These are phyloP conservation scores for Diutina neorugosa DNA, from an alignment of 1,139 yeast genomes.

Conservation along the genomic window DNA sequence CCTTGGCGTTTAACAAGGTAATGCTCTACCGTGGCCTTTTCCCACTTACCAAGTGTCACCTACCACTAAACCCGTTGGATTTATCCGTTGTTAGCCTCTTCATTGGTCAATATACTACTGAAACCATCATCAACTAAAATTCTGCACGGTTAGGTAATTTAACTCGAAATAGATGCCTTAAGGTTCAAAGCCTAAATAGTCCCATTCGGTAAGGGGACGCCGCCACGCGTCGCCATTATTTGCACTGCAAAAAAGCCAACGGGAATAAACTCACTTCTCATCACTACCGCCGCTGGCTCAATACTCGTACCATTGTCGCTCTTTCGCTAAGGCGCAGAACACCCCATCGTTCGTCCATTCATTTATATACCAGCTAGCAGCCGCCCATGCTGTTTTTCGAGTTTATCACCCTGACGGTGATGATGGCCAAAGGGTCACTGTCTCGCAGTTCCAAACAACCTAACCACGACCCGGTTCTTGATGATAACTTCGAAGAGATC, in stretches of 20 bases:
- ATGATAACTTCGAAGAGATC: not conserved
- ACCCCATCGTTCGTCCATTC: not conserved
- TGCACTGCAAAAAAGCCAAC: not conserved
- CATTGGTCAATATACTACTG: no score
- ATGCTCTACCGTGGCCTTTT: no score
- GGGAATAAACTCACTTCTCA: not conserved
- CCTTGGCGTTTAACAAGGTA: not conserved
- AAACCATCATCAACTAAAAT: not conserved
- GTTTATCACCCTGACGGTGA: not conserved
- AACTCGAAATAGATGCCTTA: not conserved
- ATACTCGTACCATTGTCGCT: not conserved
- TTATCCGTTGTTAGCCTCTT: not conserved
- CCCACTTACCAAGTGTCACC: not conserved
- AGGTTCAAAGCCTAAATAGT: not conserved
- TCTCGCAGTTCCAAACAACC: not conserved
- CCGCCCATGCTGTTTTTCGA: not conserved
- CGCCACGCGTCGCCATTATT: not conserved
- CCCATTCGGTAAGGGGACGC: not conserved
- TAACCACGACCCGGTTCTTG: not conserved
- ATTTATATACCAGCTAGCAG: not conserved
- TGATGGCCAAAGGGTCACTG: constrained; percentile 4
- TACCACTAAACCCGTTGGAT: no score
- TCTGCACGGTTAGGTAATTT: not conserved
- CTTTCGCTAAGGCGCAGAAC: not conserved
- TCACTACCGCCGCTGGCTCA: not conserved